Evolutionary conservation across 164 flowering plant species (phyloP), one percentile per base, ranked within the genome.

Genomic region (Vitis rupestris): DNA sequence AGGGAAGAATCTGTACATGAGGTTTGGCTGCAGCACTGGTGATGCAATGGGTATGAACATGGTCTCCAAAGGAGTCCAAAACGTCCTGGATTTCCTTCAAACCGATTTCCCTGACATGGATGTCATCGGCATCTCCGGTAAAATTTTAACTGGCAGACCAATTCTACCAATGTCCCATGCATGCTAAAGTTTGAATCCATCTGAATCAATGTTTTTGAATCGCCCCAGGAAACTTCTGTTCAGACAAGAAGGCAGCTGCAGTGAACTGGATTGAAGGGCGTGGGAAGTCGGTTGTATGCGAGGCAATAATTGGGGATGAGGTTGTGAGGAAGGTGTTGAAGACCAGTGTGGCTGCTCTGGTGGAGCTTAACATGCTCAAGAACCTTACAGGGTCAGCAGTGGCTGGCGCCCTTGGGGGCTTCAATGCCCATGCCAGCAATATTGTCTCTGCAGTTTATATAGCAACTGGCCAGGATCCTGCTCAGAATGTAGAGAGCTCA

Each of bases 31-130:
- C 74, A 72, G 74, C 73, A 79, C 79, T 0, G 82, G 82, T 1
- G 82, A 79, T 59, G 82, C 82, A 12, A 75, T 79, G 82, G 82
- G 82, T 49, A 79, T 79, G 82, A 79, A 75, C 73, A 79, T 79
- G 79, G 82, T 79, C 47, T 79, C 82, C 7, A 79, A 79, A 60
- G 82, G 79, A 8, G 82, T 79, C 19, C 82, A 79, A 54, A 79
- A 79, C 17, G 82, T 79, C 8, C 65, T 79, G 3, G 79, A 79
- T 31, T 75, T 72, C 64, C 64, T 79, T 31, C 66, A 69, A 49
- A 50, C 29, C 17, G 71, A 79, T 27, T 79, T 79, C 59, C 79
- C 79, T 17, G 79, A 79, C 66, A 79, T 79, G 82, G 79, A 79
- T 23, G 74, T 79, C 9, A 72, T 79, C 11, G 79, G 82, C 73